Percentiles rank a stretch among this genome's conserved stretches.
Evolutionary conservation across 805 yeast genomes (phyloP).

Genomic region (Nakazawaea siamensis): DNA sequence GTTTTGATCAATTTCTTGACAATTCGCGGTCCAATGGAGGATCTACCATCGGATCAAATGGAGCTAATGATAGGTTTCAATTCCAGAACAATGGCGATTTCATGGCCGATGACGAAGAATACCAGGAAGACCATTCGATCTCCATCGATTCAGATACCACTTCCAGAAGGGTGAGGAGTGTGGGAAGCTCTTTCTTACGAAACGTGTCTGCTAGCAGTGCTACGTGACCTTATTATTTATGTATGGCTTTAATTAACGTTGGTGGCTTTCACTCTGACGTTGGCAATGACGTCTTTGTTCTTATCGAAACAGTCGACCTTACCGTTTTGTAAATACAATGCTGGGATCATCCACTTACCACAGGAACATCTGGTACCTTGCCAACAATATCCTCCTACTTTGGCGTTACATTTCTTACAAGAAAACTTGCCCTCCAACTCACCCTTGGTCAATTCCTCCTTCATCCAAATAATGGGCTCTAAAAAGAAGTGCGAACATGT

Average conservation of each 20-base stretch:
- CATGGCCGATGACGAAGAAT: constrained; percentile 29
- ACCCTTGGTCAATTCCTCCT: constrained; percentile 60
- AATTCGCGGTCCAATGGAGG: constrained; percentile 5
- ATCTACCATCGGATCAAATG: neutral
- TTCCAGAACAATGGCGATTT: constrained; percentile 18
- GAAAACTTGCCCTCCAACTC: constrained; percentile 79
- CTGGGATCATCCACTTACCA: constrained; percentile 94
- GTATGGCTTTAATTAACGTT: constrained; percentile 1
- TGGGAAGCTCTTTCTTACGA: constrained; percentile 1
- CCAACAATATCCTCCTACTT: constrained; percentile 92
- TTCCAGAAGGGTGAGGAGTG: constrained; percentile 1
- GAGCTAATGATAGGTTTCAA: constrained; percentile 7
- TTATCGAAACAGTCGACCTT: constrained; percentile 61
- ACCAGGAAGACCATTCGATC: constrained; percentile 25
- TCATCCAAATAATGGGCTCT: constrained; percentile 94
- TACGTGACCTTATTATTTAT: neutral
- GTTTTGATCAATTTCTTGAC: constrained; percentile 7
- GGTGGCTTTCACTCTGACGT: constrained; percentile 9
- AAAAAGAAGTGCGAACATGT: constrained; percentile 78
- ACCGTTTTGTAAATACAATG: constrained; percentile 70
- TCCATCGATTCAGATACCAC: constrained; percentile 14
- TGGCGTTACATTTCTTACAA: constrained; percentile 79
- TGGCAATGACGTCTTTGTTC: constrained; percentile 9
- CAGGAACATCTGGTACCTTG: constrained; percentile 91
- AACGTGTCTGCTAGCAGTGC: constrained; percentile 2